A percentile compares a stretch with the other conserved stretches of the same genome.
Conservation (phyloP, 2,329 filamentous ascomycete genomes). For the Colletotrichum abscissum region DNA sequence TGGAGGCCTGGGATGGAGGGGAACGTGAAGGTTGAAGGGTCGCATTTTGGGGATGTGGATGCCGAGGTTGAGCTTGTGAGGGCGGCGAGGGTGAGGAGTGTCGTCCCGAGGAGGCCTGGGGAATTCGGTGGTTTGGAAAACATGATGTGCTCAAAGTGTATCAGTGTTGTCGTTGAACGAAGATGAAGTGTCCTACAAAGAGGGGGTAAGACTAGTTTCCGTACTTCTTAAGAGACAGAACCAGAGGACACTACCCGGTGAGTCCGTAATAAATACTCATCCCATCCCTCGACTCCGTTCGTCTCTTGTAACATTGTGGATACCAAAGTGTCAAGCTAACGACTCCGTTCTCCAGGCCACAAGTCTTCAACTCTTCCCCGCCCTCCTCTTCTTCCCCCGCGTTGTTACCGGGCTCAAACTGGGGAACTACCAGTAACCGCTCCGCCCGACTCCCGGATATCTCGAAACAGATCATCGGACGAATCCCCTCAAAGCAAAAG, state of each 20-base stretch:
- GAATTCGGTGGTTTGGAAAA: too few species aligned
- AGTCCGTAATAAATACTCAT: neutral
- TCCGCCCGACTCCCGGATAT: neutral
- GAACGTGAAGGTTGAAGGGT: neutral
- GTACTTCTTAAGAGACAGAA: neutral
- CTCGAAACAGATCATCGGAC: neutral
- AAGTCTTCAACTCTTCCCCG: neutral
- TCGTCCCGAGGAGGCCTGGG: neutral
- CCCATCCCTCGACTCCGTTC: neutral
- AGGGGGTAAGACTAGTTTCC: neutral
- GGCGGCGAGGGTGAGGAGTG: neutral
- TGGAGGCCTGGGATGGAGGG: neutral
- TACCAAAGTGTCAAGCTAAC: neutral
- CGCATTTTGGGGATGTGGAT: neutral
- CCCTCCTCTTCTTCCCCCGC: neutral
- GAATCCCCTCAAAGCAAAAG: neutral
- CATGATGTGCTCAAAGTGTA: too few species aligned
- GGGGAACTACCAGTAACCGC: neutral
- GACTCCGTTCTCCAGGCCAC: neutral
- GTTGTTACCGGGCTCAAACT: neutral
- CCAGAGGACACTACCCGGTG: neutral
- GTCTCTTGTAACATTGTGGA: neutral
- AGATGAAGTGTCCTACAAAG: too few species aligned
- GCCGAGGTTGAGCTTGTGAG: neutral
- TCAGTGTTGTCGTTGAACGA: too few species aligned